phyloP scores from a whole-genome alignment of 345 rosid genomes.

The Excoecaria agallocha region DNA sequence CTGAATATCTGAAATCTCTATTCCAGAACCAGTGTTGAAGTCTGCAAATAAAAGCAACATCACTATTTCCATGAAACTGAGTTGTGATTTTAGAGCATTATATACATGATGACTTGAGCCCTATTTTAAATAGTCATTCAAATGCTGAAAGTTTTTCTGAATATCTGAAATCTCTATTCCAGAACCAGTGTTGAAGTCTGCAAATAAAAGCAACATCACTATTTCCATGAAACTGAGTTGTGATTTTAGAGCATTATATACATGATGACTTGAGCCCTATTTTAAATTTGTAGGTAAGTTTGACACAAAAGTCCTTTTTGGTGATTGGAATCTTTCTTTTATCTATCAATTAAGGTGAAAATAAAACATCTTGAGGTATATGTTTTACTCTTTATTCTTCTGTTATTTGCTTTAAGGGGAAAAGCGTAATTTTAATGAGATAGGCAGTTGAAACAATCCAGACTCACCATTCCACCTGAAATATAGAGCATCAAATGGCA shows the following conservation, averaged over 20 bases:
- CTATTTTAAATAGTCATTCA: conserved; percentile 66
- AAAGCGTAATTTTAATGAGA: not conserved
- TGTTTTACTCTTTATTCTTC: not conserved
- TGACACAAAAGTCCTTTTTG: not conserved
- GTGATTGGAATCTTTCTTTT: not conserved
- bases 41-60: conserved; percentile 43
- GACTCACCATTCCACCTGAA: not conserved
- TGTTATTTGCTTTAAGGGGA: not conserved
- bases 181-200: conserved; percentile 61
- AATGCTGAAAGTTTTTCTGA: conserved; percentile 50
- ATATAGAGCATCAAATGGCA: too few species aligned
- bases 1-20: conserved; percentile 58
- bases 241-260: too few species aligned
- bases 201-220: conserved; percentile 16
- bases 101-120: not conserved
- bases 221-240: too few species aligned
- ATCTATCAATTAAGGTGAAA: not conserved
- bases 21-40: conserved; percentile 48
- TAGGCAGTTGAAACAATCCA: too few species aligned
- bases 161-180: conserved; percentile 58
- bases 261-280: not conserved
- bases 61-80: not conserved
- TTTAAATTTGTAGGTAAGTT: not conserved
- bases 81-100: too few species aligned
- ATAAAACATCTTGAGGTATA: not conserved